These are phyloP conservation scores for Blastobotrys petasosporus DNA, from an alignment of 1,139 yeast species.

Conservation along the genomic window DNA sequence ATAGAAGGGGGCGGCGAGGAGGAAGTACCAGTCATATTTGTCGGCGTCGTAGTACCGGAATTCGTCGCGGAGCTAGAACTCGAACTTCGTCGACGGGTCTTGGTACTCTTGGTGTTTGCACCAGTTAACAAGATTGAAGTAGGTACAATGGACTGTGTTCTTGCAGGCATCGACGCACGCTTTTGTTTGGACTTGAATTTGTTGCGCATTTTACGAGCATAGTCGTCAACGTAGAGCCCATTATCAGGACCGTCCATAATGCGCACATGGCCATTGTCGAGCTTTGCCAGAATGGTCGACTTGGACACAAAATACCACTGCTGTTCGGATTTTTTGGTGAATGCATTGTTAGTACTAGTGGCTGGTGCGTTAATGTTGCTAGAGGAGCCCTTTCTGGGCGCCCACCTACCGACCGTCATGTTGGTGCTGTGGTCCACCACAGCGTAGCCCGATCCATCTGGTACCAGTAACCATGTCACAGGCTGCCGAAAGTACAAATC, in stretches of 20 bases:
- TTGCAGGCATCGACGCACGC: background rate
- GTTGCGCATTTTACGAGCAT: constrained; percentile 13
- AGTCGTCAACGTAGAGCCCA: constrained; percentile 13
- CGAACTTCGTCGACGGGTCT: too few species aligned
- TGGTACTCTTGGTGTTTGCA: background rate
- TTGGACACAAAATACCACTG: constrained; percentile 16
- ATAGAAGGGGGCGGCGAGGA: too few species aligned
- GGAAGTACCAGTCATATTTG: too few species aligned
- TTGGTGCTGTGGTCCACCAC: constrained; percentile 18
- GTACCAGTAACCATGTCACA: constrained; percentile 15
- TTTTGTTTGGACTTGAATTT: constrained; percentile 9
- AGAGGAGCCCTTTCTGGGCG: constrained; percentile 9
- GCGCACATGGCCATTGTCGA: constrained; percentile 13
- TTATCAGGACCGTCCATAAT: constrained; percentile 10
- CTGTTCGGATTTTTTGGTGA: background rate
- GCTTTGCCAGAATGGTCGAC: constrained; percentile 13
- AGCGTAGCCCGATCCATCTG: constrained; percentile 6
- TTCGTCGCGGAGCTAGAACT: too few species aligned
- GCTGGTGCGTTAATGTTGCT: background rate
- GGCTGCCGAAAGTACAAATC: constrained; percentile 11
- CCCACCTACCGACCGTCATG: constrained; percentile 17
- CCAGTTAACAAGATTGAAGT: background rate
- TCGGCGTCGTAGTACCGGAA: too few species aligned
- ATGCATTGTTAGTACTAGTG: background rate
- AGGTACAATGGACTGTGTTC: background rate